Evolutionary conservation across 192 early-diverging fungal genomes (phyloP).

Genomic region (Thoreauomyces humboldtii): DNA sequence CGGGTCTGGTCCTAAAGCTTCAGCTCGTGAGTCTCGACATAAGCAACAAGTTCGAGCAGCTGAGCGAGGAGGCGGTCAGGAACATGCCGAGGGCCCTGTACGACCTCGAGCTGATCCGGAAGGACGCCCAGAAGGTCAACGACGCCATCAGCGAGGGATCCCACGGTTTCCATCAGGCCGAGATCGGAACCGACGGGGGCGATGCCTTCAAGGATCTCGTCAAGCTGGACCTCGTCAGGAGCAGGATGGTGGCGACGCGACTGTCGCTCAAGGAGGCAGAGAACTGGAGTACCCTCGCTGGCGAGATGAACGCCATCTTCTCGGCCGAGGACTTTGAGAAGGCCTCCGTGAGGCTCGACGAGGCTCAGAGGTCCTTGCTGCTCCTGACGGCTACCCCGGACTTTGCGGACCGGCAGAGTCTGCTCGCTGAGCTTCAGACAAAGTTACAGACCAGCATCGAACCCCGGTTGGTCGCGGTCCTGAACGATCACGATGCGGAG

Average conservation of each 20-base stretch:
- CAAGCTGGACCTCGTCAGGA: conserved; percentile 62
- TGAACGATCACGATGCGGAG: conserved; percentile 58
- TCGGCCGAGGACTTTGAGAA: conserved; percentile 58
- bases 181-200: conserved; percentile 30
- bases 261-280: conserved; percentile 69
- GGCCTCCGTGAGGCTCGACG: conserved; percentile 58
- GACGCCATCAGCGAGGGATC: conserved; percentile 44
- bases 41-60: conserved; percentile 48
- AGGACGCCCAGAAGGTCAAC: conserved; percentile 49
- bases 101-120: conserved; percentile 58
- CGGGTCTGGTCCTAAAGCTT: conserved; percentile 54
- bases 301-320: conserved; percentile 68
- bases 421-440: conserved; percentile 58
- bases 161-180: conserved; percentile 45
- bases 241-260: conserved; percentile 64
- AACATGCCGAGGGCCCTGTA: conserved; percentile 61
- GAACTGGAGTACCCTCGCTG: conserved; percentile 73
- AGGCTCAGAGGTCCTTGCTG: conserved; percentile 63
- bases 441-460: conserved; percentile 56
- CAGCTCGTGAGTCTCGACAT: conserved; percentile 58
- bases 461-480: conserved; percentile 48
- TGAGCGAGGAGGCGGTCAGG: conserved; percentile 55
- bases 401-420: conserved; percentile 56
- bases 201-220: conserved; percentile 59
- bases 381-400: conserved; percentile 68